Percentiles rank a stretch among this genome's conserved stretches.
Conservation (phyloP, 768 basidiomycete genomes). For the Suillus bovinus region DNA sequence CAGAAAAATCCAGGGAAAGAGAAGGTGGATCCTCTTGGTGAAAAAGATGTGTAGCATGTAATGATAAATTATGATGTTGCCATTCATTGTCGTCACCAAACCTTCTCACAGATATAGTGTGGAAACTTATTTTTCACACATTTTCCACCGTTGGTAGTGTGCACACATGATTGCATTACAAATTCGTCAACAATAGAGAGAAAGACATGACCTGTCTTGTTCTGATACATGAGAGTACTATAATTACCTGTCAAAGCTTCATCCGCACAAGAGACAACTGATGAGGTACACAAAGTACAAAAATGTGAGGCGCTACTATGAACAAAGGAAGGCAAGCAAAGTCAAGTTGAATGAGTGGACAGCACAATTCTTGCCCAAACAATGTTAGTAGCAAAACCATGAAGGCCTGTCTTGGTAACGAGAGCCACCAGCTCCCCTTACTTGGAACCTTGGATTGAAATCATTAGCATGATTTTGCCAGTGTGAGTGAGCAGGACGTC, state of each 20-base stretch:
- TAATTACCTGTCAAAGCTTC: too few relatives aligned
- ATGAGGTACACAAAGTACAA: too few relatives aligned
- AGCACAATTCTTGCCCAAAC: neutral
- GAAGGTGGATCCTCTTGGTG: conserved; percentile 31
- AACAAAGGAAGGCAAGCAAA: neutral
- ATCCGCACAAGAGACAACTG: too few relatives aligned
- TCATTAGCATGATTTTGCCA: neutral
- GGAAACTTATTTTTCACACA: too few relatives aligned
- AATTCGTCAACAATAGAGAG: too few relatives aligned
- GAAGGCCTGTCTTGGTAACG: neutral
- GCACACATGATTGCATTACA: too few relatives aligned
- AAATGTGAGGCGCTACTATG: too few relatives aligned
- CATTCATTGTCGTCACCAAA: conserved; percentile 20
- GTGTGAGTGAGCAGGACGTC: neutral
- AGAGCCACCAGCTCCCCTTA: neutral
- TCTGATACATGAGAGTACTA: too few relatives aligned
- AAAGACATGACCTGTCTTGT: too few relatives aligned
- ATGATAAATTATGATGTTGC: conserved; percentile 33
- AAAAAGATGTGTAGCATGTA: conserved; percentile 29
- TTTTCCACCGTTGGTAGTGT: too few relatives aligned
- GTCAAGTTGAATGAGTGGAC: neutral
- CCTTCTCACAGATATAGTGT: too few relatives aligned
- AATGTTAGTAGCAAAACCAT: neutral
- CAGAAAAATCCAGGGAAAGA: conserved; percentile 29
- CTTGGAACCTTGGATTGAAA: neutral